Conservation (phyloP, 306 rosid species). For the Begonia peltatifolia region DNA sequence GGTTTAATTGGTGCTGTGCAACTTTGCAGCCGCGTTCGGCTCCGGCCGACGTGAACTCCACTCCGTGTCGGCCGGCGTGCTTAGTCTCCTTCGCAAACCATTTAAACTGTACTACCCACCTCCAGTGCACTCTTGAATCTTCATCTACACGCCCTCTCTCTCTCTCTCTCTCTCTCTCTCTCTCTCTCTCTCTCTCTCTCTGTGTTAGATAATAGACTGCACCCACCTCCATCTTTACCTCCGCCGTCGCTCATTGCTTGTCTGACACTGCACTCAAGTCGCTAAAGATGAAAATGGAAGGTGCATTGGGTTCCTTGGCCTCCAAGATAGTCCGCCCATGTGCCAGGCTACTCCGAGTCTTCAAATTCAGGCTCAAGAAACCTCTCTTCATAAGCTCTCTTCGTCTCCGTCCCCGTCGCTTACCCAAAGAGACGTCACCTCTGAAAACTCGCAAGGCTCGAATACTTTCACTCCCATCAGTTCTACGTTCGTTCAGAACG, state of each 20-base stretch:
- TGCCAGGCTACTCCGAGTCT: slow-evolving; percentile 26
- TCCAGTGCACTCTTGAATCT: too few species aligned
- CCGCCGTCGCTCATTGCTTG: too few species aligned
- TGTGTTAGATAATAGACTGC: slow-evolving; percentile 3
- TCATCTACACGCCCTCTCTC: background rate
- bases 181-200: slow-evolving; percentile 25
- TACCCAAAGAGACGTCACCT: slow-evolving; percentile 5
- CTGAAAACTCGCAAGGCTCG: slow-evolving; percentile 5
- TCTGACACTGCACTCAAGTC: background rate
- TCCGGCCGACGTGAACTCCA: too few species aligned
- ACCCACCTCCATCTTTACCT: too few species aligned
- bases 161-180: slow-evolving; percentile 31
- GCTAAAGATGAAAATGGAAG: slow-evolving; percentile 49
- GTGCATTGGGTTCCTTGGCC: slow-evolving; percentile 39
- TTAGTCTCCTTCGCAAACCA: too few species aligned
- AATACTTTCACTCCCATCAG: slow-evolving; percentile 23
- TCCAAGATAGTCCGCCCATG: slow-evolving; percentile 70
- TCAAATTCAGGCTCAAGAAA: slow-evolving; percentile 44
- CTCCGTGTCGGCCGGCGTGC: too few species aligned
- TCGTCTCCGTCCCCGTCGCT: slow-evolving; percentile 5
- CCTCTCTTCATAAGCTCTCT: slow-evolving; percentile 34
- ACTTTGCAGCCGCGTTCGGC: too few species aligned
- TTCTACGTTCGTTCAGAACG: slow-evolving; percentile 25
- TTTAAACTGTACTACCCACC: background rate
- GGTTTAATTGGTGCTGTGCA: too few species aligned